Evolutionary conservation across 371 early-diverging fungal genomes (phyloP), one percentile per base, ranked within the genome.

Genomic region (Mucor velutinosus): DNA sequence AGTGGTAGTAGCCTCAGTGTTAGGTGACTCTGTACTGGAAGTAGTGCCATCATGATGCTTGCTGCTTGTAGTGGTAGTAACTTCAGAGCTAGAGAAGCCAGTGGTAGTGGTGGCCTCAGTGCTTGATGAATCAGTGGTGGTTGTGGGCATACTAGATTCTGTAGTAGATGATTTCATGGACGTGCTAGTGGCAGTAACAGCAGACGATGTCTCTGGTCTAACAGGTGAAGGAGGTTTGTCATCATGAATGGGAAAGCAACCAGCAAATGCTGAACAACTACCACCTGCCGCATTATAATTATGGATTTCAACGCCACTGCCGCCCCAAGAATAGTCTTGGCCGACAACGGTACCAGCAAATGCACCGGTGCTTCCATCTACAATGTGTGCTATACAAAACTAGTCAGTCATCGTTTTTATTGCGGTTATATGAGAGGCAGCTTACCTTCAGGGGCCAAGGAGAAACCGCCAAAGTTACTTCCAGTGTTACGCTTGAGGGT

Each of bases 401-500:
- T 49, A 19, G 23, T 33, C 7, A 4, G 7, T 12, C 0, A 10
- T 27, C 11, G 15, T 55, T 4, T 21, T 11, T 21, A 63, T 7
- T 10, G 37, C 27, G 37, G 37, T 35, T 25, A 29, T n/a, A 25
- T 21, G 21, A 3, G n/a, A 5, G 12, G n/a, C 12, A 56, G 8
- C 21, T 47, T 58, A 75, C 71, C 77, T 33, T 51, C 43, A 27
- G 77, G 77, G 11, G 77, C 72, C 30, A 77, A 33, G 12, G 60
- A 35, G 14, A 69, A 39, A 4, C 70, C 75, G 45, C 64, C 65
- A 19, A 77, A 47, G 4, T 66, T 64, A 35, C 67, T 58, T 2
- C 64, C 72, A 6, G 70, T 72, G 43, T 63, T 57, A 41, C 77
- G 59, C 21, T 14, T 1, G 67, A 25, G 2, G 55, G 61, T 21